Conservation (phyloP, 2,329 filamentous ascomycete genomes). For the Metarhizium guizhouense region DNA sequence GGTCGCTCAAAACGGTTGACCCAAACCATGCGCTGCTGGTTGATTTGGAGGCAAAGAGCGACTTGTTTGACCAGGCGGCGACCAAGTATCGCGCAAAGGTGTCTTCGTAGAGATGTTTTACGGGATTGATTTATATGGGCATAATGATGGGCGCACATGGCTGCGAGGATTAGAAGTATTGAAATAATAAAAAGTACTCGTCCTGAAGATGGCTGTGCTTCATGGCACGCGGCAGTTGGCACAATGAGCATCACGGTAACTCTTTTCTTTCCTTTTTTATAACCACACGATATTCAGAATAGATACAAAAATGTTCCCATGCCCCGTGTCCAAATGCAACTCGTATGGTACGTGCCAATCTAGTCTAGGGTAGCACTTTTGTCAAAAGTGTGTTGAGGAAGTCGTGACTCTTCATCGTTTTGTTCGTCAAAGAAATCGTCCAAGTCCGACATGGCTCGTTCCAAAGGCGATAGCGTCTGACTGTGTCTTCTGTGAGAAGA, state of each 20-base stretch:
- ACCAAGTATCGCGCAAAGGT: slow-evolving; percentile 83
- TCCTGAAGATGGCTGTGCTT: background rate
- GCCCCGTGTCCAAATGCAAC: background rate
- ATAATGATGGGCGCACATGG: slow-evolving; percentile 21
- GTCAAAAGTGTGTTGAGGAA: background rate
- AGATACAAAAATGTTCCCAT: background rate
- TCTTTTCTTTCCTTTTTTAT: background rate
- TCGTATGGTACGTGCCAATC: background rate
- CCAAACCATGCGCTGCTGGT: slow-evolving; percentile 61
- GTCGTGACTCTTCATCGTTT: background rate
- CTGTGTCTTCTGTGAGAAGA: background rate
- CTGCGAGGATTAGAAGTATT: slow-evolving; percentile 5
- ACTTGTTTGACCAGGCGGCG: slow-evolving; percentile 78
- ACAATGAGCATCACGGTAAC: background rate
- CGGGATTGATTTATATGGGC: slow-evolving; percentile 15
- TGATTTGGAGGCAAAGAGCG: slow-evolving; percentile 77
- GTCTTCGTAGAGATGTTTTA: slow-evolving; percentile 30
- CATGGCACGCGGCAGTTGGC: background rate
- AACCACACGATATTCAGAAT: background rate
- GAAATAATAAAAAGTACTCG: background rate
- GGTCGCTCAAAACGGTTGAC: slow-evolving; percentile 47
- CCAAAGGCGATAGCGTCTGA: background rate
- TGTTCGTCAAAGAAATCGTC: slow-evolving; percentile 1
- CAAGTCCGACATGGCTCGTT: background rate
- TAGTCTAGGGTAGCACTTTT: background rate